Base-by-base conservation (phyloP, 306 rosid species). In the Canavalia gladiata region DNA sequence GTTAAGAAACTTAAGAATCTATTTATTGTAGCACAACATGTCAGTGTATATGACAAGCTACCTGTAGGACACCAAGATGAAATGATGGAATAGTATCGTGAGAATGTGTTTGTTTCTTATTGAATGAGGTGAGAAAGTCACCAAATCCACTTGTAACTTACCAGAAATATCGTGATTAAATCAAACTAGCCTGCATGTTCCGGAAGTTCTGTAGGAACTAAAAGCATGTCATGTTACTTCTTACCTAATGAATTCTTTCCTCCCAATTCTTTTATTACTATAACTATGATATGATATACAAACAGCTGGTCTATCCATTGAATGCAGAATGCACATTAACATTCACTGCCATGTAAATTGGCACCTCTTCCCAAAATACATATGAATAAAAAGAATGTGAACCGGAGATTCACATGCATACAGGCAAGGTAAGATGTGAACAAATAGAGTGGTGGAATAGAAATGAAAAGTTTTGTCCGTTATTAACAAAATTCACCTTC, bases 301-400 rank as follows among this genome's bases (percentile, higher is more conserved):
- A 82, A 2, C 47, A 46, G 8, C 55, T n/a, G 72, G 56, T 56
- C 47, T 8, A 75, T 57, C 31, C 73, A 71, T 51, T 72, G 37
- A 8, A 70, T 25, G 11, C 28, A n/a, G 7, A 34, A n/a, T 39
- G 67, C 12, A 25, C 67, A 39, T 68, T 74, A 34, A 54, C 64
- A 64, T 82, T 77, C 55, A 71, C 68, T 69, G 60, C 51, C 58
- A 30, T 70, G 31, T 70, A 75, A 9, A 58, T 25, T 60, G 47
- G 68, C 62, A 67, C 39, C 72, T 74, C 63, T 50, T 74, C 50
- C 52, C 46, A 25, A 71, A 25, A 13, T 43, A 64, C 46, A 63
- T 12, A 29, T 3, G 5, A 63, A 54, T 7, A 72, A 80, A 41
- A 39, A 47, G 60, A 51, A 45, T 18, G 50, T 55, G 37, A 69